phyloP scores from a whole-genome alignment of 345 rosid species.

The Euclidium syriacum region DNA sequence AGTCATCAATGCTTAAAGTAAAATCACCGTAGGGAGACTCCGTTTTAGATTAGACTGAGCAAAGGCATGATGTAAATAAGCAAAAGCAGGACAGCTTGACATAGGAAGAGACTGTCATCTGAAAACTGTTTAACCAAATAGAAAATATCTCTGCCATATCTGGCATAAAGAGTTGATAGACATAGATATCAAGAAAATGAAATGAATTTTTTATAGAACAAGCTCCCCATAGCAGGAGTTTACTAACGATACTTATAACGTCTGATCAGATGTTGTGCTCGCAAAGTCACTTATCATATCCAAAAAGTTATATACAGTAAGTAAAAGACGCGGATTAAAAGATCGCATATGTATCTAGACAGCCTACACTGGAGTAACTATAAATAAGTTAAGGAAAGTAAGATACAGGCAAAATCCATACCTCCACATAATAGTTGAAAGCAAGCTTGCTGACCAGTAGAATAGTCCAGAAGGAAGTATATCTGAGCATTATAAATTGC shows the following conservation, averaged over 20 bases:
- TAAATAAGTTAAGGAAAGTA: not conserved
- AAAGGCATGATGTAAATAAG: not conserved
- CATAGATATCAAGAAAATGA: too few relatives aligned
- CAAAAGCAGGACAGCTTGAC: not conserved
- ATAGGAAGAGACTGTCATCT: too few relatives aligned
- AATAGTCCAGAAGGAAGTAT: conserved; percentile 87
- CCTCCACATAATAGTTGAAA: conserved; percentile 98
- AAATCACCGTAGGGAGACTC: not conserved
- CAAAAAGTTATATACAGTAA: not conserved
- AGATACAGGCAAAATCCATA: conserved; percentile 25
- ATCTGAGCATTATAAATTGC: conserved; percentile 42
- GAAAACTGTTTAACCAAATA: not conserved
- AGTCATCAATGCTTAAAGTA: not conserved
- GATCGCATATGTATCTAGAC: conserved; percentile 4
- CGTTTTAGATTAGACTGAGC: not conserved
- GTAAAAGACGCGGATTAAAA: not conserved
- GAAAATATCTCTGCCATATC: not conserved
- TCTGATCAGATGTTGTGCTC: not conserved
- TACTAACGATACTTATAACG: not conserved
- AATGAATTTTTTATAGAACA: too few relatives aligned
- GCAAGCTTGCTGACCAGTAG: conserved; percentile 89
- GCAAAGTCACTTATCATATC: not conserved
- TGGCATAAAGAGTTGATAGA: too few relatives aligned
- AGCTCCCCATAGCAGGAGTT: not conserved
- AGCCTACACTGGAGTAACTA: conserved; percentile 1